phyloP scores from a whole-genome alignment of 371 early-diverging fungal species.

The Funneliformis caledonium region DNA sequence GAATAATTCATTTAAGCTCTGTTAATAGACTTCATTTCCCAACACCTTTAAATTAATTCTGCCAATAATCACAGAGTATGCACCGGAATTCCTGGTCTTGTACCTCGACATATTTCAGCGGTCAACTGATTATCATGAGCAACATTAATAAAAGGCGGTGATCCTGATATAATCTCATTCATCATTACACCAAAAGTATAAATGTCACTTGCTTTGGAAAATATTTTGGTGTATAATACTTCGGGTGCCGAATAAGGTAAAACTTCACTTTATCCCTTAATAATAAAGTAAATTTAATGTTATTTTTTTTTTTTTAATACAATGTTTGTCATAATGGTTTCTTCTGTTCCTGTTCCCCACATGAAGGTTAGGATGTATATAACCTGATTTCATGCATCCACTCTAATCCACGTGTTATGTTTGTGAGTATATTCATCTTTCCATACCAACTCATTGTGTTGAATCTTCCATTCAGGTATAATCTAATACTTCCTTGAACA shows the following conservation, averaged over 20 bases:
- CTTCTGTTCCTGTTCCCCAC: not conserved
- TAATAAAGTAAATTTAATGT: not conserved
- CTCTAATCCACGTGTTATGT: not conserved
- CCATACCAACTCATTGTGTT: conserved; percentile 7
- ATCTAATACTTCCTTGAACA: not conserved
- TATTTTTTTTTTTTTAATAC: not conserved
- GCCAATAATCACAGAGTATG: not conserved
- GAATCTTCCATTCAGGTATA: not conserved
- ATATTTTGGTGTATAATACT: not conserved
- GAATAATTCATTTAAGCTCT: conserved; percentile 10
- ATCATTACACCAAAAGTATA: conserved; percentile 24
- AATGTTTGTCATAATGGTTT: not conserved
- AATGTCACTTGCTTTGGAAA: conserved; percentile 4
- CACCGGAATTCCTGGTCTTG: conserved; percentile 2
- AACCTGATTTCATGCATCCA: not conserved
- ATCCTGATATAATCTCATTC: conserved; percentile 15
- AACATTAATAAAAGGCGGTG: not conserved
- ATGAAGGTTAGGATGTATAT: conserved; percentile 6
- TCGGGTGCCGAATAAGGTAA: conserved; percentile 33
- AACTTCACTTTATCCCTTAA: not conserved
- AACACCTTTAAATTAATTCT: conserved; percentile 13
- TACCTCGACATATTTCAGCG: not conserved
- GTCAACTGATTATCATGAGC: not conserved
- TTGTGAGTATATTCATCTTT: not conserved
- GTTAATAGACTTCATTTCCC: not conserved